Evolutionary conservation across 2,329 filamentous ascomycete genomes (phyloP), one percentile per base, ranked within the genome.

Genomic region (Colletotrichum spaethianum): DNA sequence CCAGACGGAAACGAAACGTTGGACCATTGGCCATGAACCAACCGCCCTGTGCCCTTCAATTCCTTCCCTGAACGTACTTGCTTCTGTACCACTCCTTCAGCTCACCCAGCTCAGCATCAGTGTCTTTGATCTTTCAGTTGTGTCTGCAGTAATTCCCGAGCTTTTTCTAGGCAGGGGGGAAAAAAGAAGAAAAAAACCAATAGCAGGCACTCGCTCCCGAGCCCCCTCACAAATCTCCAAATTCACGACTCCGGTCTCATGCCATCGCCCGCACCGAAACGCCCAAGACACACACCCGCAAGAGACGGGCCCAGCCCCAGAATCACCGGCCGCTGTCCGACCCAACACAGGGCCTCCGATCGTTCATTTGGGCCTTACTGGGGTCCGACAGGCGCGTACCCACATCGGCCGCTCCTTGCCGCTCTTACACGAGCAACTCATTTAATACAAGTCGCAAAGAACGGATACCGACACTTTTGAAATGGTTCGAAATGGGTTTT

Each of bases 351-450:
- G 68, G 66, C 63, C 57, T n/a, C 56, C 68, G 50, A 50, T 50
- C 63, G 68, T 63, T 69, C 46, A 72, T 72, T 69, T 64, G 44
- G 42, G 42, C 53, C 55, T 52, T 53, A 28, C 33, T 44, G 65
- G 63, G 68, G 38, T 57, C 48, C 28, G 63, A n/a, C 31, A 33
- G 33, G 44, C 38, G 31, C 55, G 50, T 44, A 14, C 59, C 69
- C 59, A 63, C 52, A 20, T 16, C 31, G 9, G 26, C n/a, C 31
- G 48, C 59, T 20, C 57, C 55, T 60, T 55, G 52, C 60, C 59
- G 52, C 52, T 46, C 52, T 64, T 31, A 72, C 65, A 72, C 65
- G 65, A 69, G 31, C 59, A 69, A 28, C 53, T 72, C 65, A 72
- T 72, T 60, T 23, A 56, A 56, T 23, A 56, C 33, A 2, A 56